These are phyloP conservation scores for Penicillium mononematosum DNA, from an alignment of 495 filamentous ascomycete genomes.

Conservation along the genomic window DNA sequence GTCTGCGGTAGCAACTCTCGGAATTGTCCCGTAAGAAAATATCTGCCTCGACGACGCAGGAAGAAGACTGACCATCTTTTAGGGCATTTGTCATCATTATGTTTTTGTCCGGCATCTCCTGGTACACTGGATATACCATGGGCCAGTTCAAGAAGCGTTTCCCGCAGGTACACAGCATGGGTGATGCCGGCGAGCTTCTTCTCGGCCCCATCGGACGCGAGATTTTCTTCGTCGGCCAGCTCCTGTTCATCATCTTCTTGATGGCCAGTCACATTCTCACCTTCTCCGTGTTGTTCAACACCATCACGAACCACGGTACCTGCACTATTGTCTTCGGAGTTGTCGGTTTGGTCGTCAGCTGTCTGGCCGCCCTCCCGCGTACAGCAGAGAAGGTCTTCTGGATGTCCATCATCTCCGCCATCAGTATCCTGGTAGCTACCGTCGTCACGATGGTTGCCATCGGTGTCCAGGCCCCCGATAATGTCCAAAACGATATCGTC, in stretches of 20 bases:
- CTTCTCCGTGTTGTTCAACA: conserved; percentile 64
- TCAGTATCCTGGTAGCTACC: conserved; percentile 63
- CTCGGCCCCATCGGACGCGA: conserved; percentile 58
- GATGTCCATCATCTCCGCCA: conserved; percentile 48
- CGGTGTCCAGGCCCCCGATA: conserved; percentile 41
- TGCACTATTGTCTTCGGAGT: conserved; percentile 66
- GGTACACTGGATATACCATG: conserved; percentile 66
- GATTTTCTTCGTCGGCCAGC: conserved; percentile 55
- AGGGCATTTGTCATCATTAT: conserved; percentile 31
- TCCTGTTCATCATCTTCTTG: conserved; percentile 63
- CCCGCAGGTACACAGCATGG: conserved; percentile 62
- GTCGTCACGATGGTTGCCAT: conserved; percentile 65
- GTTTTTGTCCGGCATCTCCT: conserved; percentile 52
- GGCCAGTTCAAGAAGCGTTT: conserved; percentile 65
- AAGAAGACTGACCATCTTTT: conserved; percentile 1
- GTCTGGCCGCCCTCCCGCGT: conserved; percentile 58
- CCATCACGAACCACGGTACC: conserved; percentile 54
- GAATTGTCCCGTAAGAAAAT: conserved; percentile 48
- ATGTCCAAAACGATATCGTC: conserved; percentile 22
- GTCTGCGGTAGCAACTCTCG: conserved; percentile 52
- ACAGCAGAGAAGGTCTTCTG: conserved; percentile 47
- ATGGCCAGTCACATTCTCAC: conserved; percentile 70
- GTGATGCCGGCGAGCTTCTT: conserved; percentile 61
- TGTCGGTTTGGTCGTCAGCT: conserved; percentile 56
- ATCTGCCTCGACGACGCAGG: conserved; percentile 18